These are phyloP conservation scores for Lizanozyma gosingica DNA, from an alignment of 1,139 yeast species.

Conservation along the genomic window DNA sequence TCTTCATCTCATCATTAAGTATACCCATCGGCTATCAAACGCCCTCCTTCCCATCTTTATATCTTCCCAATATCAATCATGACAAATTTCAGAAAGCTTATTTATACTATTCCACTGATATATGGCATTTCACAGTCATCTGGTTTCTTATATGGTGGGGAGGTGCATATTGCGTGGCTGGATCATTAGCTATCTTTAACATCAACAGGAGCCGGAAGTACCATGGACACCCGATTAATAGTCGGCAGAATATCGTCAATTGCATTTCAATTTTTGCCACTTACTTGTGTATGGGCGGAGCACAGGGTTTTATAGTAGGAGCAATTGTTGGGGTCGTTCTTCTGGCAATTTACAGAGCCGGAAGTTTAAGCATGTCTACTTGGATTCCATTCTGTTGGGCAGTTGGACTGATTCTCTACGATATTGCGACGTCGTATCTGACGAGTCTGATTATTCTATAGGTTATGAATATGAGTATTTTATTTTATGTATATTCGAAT, in stretches of 20 bases:
- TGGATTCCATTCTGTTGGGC: constrained; percentile 91
- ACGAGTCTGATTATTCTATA: constrained; percentile 33
- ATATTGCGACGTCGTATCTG: constrained; percentile 56
- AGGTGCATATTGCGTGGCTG: constrained; percentile 58
- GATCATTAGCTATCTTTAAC: constrained; percentile 48
- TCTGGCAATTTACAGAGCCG: constrained; percentile 66
- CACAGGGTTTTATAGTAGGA: constrained; percentile 64
- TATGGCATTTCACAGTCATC: constrained; percentile 75
- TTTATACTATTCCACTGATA: constrained; percentile 60
- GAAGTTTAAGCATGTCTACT: constrained; percentile 75
- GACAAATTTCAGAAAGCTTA: constrained; percentile 41
- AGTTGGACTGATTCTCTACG: constrained; percentile 54
- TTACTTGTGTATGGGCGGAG: constrained; percentile 46
- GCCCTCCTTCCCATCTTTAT: constrained; percentile 76
- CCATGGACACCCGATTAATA: constrained; percentile 23
- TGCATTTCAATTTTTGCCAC: constrained; percentile 33
- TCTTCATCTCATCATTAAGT: constrained; percentile 30
- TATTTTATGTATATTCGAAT: too few species aligned
- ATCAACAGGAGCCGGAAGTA: constrained; percentile 10
- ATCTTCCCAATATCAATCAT: constrained; percentile 55
- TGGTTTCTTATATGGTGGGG: constrained; percentile 73
- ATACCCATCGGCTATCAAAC: constrained; percentile 75
- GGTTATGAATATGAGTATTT: too few species aligned
- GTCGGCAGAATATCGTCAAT: constrained; percentile 11
- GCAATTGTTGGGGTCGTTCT: constrained; percentile 55